Conservation (phyloP, 2,329 filamentous ascomycete genomes). For the Microdochium trichocladiopsis region DNA sequence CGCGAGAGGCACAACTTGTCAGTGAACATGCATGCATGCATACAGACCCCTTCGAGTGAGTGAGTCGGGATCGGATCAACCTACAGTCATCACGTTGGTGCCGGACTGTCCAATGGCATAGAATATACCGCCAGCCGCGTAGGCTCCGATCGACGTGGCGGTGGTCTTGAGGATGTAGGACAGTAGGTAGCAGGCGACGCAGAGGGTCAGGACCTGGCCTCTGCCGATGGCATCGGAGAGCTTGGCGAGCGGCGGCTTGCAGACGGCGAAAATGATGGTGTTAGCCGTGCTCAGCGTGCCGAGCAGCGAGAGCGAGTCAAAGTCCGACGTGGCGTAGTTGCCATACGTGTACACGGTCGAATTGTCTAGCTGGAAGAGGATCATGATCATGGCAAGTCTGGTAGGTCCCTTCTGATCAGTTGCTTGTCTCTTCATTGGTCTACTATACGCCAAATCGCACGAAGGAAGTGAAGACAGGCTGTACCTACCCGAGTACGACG, state of each 20-base stretch:
- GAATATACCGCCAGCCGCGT: slow-evolving; percentile 48
- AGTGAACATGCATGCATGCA: too few species aligned
- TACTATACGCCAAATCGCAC: too few species aligned
- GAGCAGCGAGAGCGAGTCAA: slow-evolving; percentile 19
- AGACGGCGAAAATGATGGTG: slow-evolving; percentile 38
- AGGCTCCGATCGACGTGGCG: slow-evolving; percentile 42
- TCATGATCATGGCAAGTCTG: too few species aligned
- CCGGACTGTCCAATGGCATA: slow-evolving; percentile 52
- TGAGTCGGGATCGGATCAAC: too few species aligned
- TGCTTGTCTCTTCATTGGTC: too few species aligned
- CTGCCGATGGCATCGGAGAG: slow-evolving; percentile 55
- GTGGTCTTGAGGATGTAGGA: slow-evolving; percentile 52
- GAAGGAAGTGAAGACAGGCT: too few species aligned
- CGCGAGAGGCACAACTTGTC: neutral
- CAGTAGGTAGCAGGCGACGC: slow-evolving; percentile 44
- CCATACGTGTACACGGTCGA: slow-evolving; percentile 14
- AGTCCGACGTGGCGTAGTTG: slow-evolving; percentile 24
- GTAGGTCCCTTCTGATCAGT: too few species aligned
- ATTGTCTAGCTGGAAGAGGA: slow-evolving; percentile 8
- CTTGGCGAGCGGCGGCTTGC: slow-evolving; percentile 55
- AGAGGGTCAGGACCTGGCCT: slow-evolving; percentile 51
- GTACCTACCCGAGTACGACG: too few species aligned
- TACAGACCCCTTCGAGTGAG: too few species aligned
- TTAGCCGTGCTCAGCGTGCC: slow-evolving; percentile 20
- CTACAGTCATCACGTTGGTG: slow-evolving; percentile 45